Evolutionary conservation across 1,284 basidiomycete genomes (phyloP), one percentile per base, ranked within the genome.

Genomic region (Apiotrichum akiyoshidainum): DNA sequence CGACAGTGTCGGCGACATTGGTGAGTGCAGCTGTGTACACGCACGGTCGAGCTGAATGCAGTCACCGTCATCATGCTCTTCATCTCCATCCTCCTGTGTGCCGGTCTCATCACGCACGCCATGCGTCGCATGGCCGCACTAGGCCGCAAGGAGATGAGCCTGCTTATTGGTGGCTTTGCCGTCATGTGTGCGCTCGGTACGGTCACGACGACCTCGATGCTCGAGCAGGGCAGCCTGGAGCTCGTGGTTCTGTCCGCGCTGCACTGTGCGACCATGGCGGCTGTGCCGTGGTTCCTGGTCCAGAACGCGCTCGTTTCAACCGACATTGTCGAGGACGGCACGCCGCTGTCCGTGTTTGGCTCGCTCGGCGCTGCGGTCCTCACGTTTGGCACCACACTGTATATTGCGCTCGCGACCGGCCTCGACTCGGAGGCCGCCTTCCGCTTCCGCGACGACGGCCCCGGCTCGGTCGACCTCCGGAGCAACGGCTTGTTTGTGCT

Each of bases 241-340:
- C 80, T 93, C 34, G 83, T 86, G 10, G 83, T 84, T 17, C 68
- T 93, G 57, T 89, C 89, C 0, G 85, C 88, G 0, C 80, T 93
- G 8, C 90, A 80, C 55, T 87, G 73, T 84, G 80, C 86, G 5
- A 64, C 86, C 21, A 83, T 91, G 35, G 85, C 84, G 6, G 81
- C 86, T 5, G 75, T 89, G 0, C 91, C 90, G 68, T 91, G 88
- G 88, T 68, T 84, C 5, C 79, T 93, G 52, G 79, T 93, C 35
- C 87, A 82, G 33, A 92, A 91, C 73, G 89, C 82, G 5, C 75
- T 92, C 54, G 83, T 94, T 26, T 87, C 88, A 37, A 89, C 87
- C 12, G 90, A 93, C 74, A 72, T 91, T 33, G 68, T 80, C 8
- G 76, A 79, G 73, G 91, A 93, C 68, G 90, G 90, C 12, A 89